phyloP scores from a whole-genome alignment of 352 stramenopile genomes.

The Phytophthora nicotianae region DNA sequence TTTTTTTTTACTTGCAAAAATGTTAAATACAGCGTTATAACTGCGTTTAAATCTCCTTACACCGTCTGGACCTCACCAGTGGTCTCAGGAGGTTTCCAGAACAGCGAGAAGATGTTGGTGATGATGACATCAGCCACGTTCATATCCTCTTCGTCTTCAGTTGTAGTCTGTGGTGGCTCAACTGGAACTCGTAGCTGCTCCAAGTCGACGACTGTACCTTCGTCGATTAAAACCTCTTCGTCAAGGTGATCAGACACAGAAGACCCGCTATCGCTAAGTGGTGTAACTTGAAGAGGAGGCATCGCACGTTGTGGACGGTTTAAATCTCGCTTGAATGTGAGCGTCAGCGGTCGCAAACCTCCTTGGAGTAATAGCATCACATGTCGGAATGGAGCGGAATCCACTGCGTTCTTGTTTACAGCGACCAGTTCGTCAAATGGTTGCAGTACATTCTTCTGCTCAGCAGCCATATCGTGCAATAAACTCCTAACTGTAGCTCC shows the following conservation, averaged over 20 bases:
- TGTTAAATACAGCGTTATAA: slow-evolving; percentile 17
- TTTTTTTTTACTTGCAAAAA: slow-evolving; percentile 7
- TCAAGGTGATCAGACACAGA: slow-evolving; percentile 41
- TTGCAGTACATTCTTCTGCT: slow-evolving; percentile 48
- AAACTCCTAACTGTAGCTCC: slow-evolving; percentile 68
- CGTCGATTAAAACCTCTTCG: slow-evolving; percentile 64
- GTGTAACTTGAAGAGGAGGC: slow-evolving; percentile 6
- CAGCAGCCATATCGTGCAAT: slow-evolving; percentile 63
- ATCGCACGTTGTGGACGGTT: slow-evolving; percentile 5
- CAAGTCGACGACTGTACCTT: slow-evolving; percentile 29
- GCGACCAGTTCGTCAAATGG: slow-evolving; percentile 74
- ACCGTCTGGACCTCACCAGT: slow-evolving; percentile 48
- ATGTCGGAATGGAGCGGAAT: slow-evolving; percentile 74
- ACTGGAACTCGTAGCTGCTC: slow-evolving; percentile 27
- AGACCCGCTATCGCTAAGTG: slow-evolving; percentile 9
- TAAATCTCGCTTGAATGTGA: slow-evolving; percentile 71
- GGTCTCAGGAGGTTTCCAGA: slow-evolving; percentile 65
- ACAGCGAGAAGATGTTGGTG: slow-evolving; percentile 85
- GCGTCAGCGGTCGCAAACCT: slow-evolving; percentile 71
- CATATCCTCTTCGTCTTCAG: slow-evolving; percentile 30
- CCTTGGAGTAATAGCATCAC: slow-evolving; percentile 84
- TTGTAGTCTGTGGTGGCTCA: not conserved
- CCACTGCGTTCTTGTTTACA: slow-evolving; percentile 77
- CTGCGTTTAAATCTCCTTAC: slow-evolving; percentile 22
- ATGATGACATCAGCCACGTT: slow-evolving; percentile 83